Conservation (phyloP, 2,329 filamentous ascomycete species). For the Fusarium sarcochroum region DNA sequence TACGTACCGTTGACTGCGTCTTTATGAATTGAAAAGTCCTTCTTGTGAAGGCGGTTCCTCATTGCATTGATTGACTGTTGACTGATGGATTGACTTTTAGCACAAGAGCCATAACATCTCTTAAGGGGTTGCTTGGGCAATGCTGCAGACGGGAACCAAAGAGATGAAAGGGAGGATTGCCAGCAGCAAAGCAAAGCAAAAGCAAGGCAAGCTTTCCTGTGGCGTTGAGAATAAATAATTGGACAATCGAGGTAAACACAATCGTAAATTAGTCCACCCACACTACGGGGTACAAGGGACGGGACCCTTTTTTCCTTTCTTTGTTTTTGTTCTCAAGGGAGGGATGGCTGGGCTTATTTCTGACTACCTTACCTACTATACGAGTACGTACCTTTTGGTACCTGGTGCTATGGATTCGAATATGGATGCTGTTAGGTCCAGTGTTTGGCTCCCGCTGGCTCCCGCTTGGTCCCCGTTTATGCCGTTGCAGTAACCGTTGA, state of each 20-base stretch:
- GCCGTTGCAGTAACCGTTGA: slow-evolving; percentile 32
- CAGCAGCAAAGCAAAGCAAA: neutral
- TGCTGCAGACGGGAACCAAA: neutral
- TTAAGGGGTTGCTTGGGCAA: slow-evolving; percentile 30
- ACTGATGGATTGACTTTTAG: slow-evolving; percentile 5
- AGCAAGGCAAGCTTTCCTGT: slow-evolving; percentile 11
- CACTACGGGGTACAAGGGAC: slow-evolving; percentile 3
- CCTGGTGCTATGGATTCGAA: neutral
- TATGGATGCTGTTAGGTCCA: neutral
- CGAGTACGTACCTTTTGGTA: slow-evolving; percentile 16
- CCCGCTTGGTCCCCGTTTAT: slow-evolving; percentile 30
- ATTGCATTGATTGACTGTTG: slow-evolving; percentile 40
- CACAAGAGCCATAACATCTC: neutral
- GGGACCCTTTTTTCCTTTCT: neutral
- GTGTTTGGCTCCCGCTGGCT: slow-evolving; percentile 34
- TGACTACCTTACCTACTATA: slow-evolving; percentile 18
- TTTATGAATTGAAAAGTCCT: slow-evolving; percentile 55
- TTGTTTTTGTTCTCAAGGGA: slow-evolving; percentile 26
- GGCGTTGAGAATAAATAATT: slow-evolving; percentile 11
- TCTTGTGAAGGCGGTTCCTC: slow-evolving; percentile 53
- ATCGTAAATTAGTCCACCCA: slow-evolving; percentile 9
- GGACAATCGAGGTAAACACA: slow-evolving; percentile 25
- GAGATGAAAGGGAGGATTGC: slow-evolving; percentile 11
- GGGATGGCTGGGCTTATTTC: slow-evolving; percentile 27
- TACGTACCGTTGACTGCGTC: slow-evolving; percentile 48